These are phyloP conservation scores for Calonectria pauciramosa DNA, from an alignment of 2,329 filamentous ascomycete species.

Conservation along the genomic window DNA sequence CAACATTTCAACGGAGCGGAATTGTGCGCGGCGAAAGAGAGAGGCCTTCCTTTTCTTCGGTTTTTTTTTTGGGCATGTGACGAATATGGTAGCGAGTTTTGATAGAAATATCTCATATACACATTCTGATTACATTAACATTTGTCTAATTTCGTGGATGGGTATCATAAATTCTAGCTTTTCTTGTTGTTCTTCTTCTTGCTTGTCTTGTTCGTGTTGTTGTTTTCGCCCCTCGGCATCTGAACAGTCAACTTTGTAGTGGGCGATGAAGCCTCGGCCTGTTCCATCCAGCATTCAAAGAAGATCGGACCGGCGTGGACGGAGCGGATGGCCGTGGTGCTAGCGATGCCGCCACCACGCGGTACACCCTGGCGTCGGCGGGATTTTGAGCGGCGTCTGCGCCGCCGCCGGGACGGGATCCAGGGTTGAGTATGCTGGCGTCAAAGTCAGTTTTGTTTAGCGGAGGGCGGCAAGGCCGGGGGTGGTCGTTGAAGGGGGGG, in stretches of 20 bases:
- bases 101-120: background rate
- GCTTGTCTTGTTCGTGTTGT: background rate
- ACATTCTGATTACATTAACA: background rate
- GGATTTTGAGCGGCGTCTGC: slow-evolving; percentile 55
- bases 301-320: slow-evolving; percentile 72
- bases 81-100: background rate
- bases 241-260: background rate
- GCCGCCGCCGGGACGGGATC: slow-evolving; percentile 68
- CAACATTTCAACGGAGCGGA: background rate
- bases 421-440: slow-evolving; percentile 70
- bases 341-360: slow-evolving; percentile 50
- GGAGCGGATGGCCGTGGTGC: slow-evolving; percentile 65
- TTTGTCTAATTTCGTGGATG: background rate
- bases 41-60: no score
- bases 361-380: slow-evolving; percentile 44
- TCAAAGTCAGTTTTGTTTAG: slow-evolving; percentile 8
- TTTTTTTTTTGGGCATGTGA: background rate
- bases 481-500: background rate
- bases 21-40: background rate
- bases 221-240: background rate
- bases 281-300: slow-evolving; percentile 76
- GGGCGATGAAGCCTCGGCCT: slow-evolving; percentile 33
- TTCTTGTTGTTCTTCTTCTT: no score
- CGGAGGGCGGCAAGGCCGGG: background rate
- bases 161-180: background rate